A percentile compares a stretch with the other conserved stretches of the same genome.
Conservation (phyloP, 2,329 filamentous ascomycete genomes). For the Trichoderma citrinoviride region DNA sequence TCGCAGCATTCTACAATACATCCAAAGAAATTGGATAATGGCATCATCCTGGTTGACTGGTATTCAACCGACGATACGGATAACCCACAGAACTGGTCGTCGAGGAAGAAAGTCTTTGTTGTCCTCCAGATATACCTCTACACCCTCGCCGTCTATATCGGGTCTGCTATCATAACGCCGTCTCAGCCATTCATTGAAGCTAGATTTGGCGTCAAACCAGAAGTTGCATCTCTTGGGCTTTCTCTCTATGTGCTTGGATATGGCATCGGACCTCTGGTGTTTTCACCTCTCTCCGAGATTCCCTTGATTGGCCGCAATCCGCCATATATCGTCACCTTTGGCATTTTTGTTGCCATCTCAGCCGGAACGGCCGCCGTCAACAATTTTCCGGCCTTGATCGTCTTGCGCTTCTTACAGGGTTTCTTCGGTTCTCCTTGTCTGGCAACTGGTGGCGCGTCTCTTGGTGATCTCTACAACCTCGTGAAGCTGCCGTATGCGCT, state of each 20-base stretch:
- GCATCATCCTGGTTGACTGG: constrained; percentile 19
- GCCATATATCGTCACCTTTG: constrained; percentile 6
- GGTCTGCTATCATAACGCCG: constrained; percentile 12
- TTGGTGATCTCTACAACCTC: constrained; percentile 52
- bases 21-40: constrained; percentile 2
- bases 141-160: constrained; percentile 4
- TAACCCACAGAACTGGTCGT: constrained; percentile 22
- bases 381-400: neutral
- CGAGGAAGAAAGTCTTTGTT: constrained; percentile 8
- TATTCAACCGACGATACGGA: constrained; percentile 17
- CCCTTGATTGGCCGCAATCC: constrained; percentile 12
- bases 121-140: constrained; percentile 11
- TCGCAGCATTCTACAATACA: neutral
- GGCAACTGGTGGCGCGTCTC: constrained; percentile 43
- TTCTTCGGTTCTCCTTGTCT: neutral
- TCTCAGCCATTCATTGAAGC: constrained; percentile 2
- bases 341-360: constrained; percentile 24
- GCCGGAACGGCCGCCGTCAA: neutral
- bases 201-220: neutral
- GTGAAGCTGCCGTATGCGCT: constrained; percentile 56
- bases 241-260: constrained; percentile 9
- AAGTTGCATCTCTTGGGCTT: constrained; percentile 10
- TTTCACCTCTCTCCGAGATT: constrained; percentile 11
- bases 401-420: neutral
- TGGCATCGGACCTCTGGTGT: neutral